These are phyloP conservation scores for Diospyros lotus DNA, from an alignment of 148 eudicot genomes.

Conservation along the genomic window DNA sequence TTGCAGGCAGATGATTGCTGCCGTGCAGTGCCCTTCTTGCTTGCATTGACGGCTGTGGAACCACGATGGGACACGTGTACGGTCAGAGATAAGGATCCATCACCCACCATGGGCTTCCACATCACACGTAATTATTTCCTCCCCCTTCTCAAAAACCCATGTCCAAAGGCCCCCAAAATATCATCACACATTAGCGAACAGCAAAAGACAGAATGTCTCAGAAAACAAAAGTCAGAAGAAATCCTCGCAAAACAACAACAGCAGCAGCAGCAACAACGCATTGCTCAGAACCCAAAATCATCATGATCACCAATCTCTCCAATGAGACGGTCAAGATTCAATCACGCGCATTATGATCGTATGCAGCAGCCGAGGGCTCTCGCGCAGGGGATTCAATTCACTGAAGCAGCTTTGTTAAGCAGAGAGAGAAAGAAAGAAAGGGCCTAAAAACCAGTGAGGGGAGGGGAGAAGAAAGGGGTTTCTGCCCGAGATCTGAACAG, in stretches of 20 bases:
- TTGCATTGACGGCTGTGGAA: background rate
- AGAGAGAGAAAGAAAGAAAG: background rate
- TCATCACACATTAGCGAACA: background rate
- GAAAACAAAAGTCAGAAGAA: background rate
- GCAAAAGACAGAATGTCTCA: conserved; percentile 9
- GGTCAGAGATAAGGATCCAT: background rate
- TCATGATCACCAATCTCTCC: too few relatives aligned
- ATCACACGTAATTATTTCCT: background rate
- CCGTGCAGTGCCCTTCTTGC: background rate
- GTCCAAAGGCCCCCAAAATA: too few relatives aligned
- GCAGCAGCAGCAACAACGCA: background rate
- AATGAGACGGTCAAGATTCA: too few relatives aligned
- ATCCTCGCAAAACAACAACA: too few relatives aligned
- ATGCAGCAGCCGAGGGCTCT: too few relatives aligned
- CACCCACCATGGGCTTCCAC: background rate
- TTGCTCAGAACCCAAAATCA: background rate
- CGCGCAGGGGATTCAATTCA: too few relatives aligned
- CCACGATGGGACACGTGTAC: conserved; percentile 3
- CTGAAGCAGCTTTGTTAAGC: background rate
- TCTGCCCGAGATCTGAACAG: background rate
- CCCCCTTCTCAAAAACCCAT: background rate
- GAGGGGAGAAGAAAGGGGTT: background rate
- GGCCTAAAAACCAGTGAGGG: background rate
- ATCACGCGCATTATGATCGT: too few relatives aligned
- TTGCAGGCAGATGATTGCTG: too few relatives aligned